Evolutionary conservation across 2,329 filamentous ascomycete genomes (phyloP).

Genomic region (Pezicula rhizophila): DNA sequence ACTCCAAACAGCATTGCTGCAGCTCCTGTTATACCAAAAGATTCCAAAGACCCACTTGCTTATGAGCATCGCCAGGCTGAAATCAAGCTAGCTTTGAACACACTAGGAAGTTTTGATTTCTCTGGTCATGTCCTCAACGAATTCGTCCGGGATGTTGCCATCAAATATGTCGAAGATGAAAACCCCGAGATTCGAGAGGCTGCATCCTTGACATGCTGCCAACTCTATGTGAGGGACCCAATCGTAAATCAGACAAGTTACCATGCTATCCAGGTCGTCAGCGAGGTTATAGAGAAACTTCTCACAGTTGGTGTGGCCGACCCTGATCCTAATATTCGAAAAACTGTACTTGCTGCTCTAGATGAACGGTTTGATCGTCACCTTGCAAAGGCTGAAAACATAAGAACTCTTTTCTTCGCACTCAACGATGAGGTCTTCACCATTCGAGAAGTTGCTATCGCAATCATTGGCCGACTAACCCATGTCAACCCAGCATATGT

Average conservation of each 20-base stretch:
- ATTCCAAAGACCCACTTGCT: conserved; percentile 77
- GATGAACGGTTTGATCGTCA: conserved; percentile 94
- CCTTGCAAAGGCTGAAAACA: conserved; percentile 95
- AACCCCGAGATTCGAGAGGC: conserved; percentile 90
- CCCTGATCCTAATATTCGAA: conserved; percentile 79
- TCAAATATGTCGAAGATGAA: conserved; percentile 96
- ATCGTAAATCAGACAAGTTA: conserved; percentile 98
- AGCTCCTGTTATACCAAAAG: conserved; percentile 78
- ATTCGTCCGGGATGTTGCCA: conserved; percentile 95
- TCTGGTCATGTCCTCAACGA: conserved; percentile 90
- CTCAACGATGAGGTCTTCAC: conserved; percentile 91
- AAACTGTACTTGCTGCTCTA: conserved; percentile 80
- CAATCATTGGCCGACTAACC: conserved; percentile 90
- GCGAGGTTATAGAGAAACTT: conserved; percentile 95
- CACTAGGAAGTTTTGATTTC: conserved; percentile 97
- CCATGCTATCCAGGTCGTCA: conserved; percentile 93
- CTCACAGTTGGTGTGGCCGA: conserved; percentile 93
- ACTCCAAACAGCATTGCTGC: conserved; percentile 73
- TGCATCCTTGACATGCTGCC: conserved; percentile 92
- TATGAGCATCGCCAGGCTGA: conserved; percentile 77
- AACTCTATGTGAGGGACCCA: conserved; percentile 92
- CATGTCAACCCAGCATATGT: conserved; percentile 93
- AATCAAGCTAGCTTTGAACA: conserved; percentile 88
- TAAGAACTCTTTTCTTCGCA: conserved; percentile 89
- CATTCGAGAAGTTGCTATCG: conserved; percentile 90